Conservation (phyloP, 176 grass and related monocot genomes). For the Carex scoparia region DNA sequence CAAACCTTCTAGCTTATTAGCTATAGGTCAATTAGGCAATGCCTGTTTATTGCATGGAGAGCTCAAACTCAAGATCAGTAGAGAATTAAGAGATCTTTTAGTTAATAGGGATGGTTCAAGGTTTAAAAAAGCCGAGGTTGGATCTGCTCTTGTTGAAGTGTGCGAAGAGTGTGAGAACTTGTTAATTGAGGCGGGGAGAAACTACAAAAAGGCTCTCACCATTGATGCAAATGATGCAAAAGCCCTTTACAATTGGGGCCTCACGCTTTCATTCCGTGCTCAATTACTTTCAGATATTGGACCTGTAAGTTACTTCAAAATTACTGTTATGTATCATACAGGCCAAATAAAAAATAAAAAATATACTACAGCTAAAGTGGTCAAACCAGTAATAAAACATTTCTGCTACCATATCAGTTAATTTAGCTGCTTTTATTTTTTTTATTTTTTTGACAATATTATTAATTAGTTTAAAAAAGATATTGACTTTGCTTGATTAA, state of each 20-base stretch:
- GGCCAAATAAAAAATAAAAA: background rate
- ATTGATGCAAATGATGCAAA: constrained; percentile 69
- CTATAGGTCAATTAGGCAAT: constrained; percentile 87
- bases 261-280: constrained; percentile 67
- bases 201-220: constrained; percentile 61
- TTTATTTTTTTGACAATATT: background rate
- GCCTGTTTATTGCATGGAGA: constrained; percentile 84
- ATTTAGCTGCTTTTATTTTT: background rate
- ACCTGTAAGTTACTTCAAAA: constrained; percentile 56
- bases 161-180: constrained; percentile 92
- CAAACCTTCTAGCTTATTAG: constrained; percentile 60
- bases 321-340: background rate
- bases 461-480: background rate
- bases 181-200: constrained; percentile 72
- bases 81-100: constrained; percentile 71
- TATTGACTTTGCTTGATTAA: background rate
- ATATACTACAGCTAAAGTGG: background rate
- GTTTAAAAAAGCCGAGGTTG: constrained; percentile 56
- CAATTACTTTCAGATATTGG: constrained; percentile 91
- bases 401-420: background rate
- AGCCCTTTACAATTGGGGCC: constrained; percentile 86
- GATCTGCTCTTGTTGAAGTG: constrained; percentile 47
- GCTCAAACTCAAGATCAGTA: constrained; percentile 90
- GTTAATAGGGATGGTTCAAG: constrained; percentile 31
- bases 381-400: background rate